These are phyloP conservation scores for Penicillium polonicum DNA, from an alignment of 2,329 filamentous ascomycete species.

Conservation along the genomic window DNA sequence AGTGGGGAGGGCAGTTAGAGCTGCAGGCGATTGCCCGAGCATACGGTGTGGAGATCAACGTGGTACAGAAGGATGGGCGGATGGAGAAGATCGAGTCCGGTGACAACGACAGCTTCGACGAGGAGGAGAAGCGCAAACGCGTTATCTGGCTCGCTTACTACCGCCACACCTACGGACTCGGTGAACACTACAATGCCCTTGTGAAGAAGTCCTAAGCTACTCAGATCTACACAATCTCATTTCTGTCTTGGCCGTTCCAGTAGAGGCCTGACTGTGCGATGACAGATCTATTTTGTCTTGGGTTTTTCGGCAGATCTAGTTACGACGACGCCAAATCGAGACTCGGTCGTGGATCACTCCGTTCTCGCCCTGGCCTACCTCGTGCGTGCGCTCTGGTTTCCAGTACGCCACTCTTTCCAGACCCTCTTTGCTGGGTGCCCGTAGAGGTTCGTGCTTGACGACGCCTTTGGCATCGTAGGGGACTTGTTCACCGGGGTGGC, in stretches of 20 bases:
- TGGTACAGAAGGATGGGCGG: constrained; percentile 77
- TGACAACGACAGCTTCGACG: constrained; percentile 40
- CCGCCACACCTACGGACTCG: constrained; percentile 85
- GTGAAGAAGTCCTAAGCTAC: constrained; percentile 44
- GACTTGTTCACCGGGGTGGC: constrained; percentile 66
- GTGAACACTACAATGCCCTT: constrained; percentile 96
- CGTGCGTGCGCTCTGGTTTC: constrained; percentile 57
- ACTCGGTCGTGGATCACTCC: constrained; percentile 45
- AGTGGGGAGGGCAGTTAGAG: constrained; percentile 96
- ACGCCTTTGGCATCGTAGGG: constrained; percentile 58
- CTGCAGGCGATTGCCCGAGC: constrained; percentile 76
- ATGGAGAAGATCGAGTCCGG: constrained; percentile 70
- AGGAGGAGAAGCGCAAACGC: constrained; percentile 49
- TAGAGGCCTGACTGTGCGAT: not conserved
- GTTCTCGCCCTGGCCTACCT: constrained; percentile 49
- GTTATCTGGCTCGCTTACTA: constrained; percentile 94
- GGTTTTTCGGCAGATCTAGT: constrained; percentile 14
- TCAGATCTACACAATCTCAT: not conserved
- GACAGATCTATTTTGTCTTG: not conserved
- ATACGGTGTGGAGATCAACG: constrained; percentile 77
- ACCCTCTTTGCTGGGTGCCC: constrained; percentile 41
- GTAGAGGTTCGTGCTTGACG: constrained; percentile 50
- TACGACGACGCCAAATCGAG: constrained; percentile 44
- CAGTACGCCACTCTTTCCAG: constrained; percentile 54
- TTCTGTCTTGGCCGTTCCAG: not conserved